A percentile compares a stretch with the other conserved stretches of the same genome.
These are phyloP conservation scores for Pythium aquatile DNA, from an alignment of 352 stramenopile genomes.

Conservation along the genomic window DNA sequence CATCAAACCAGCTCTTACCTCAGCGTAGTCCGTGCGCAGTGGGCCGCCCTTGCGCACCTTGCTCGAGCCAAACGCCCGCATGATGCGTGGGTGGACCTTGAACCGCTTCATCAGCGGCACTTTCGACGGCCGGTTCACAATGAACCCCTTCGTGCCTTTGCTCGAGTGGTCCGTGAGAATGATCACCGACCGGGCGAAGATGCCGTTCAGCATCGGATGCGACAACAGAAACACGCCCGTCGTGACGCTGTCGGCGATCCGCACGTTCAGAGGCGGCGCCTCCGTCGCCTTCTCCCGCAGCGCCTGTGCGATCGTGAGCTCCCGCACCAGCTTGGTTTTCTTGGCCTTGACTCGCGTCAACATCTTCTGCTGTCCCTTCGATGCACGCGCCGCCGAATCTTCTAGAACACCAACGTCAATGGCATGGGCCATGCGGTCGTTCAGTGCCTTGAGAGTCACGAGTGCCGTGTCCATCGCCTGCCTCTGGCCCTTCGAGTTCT, in stretches of 20 bases:
- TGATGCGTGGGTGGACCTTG: constrained; percentile 56
- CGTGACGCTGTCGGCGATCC: constrained; percentile 19
- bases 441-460: constrained; percentile 56
- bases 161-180: constrained; percentile 65
- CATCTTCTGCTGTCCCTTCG: background rate
- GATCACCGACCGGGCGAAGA: constrained; percentile 77
- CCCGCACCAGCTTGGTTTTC: constrained; percentile 14
- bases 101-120: constrained; percentile 59
- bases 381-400: too few relatives aligned
- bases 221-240: constrained; percentile 71
- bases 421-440: constrained; percentile 53
- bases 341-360: background rate
- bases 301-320: constrained; percentile 18
- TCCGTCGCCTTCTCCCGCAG: constrained; percentile 22
- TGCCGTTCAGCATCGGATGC: constrained; percentile 64
- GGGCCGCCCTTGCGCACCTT: constrained; percentile 62
- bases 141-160: constrained; percentile 64
- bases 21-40: constrained; percentile 56
- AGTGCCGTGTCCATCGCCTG: constrained; percentile 55
- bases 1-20: constrained; percentile 19
- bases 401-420: constrained; percentile 29
- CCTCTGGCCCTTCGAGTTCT: background rate
- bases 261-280: constrained; percentile 25
- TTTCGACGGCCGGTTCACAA: constrained; percentile 65
- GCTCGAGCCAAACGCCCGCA: constrained; percentile 55